Conservation (phyloP, 2,329 filamentous ascomycete species). For the Penicillium italicum region DNA sequence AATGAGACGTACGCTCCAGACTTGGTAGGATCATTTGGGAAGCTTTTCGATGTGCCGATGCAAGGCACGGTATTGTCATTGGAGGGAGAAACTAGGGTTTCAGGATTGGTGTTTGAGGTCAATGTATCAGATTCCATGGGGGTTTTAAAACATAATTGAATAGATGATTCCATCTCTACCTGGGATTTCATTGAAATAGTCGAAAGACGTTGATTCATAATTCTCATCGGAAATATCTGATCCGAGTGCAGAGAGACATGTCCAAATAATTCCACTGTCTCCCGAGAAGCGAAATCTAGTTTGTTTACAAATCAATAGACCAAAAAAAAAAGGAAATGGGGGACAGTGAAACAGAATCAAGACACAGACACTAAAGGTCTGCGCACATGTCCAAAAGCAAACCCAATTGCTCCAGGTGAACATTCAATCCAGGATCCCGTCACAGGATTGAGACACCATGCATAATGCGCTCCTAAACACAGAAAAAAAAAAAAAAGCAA, state of each 20-base stretch:
- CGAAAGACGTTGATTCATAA: slow-evolving; percentile 1
- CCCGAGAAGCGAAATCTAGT: slow-evolving; percentile 28
- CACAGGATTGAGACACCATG: slow-evolving; percentile 22
- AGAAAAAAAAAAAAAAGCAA: slow-evolving; percentile 14
- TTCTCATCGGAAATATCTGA: slow-evolving; percentile 3
- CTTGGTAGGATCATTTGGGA: neutral
- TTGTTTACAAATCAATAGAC: slow-evolving; percentile 23
- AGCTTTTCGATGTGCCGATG: neutral
- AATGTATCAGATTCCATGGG: neutral
- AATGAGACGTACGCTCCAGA: neutral
- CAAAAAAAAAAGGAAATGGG: slow-evolving; percentile 8
- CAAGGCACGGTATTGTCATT: slow-evolving; percentile 9
- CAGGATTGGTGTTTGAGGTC: neutral
- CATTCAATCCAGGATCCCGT: slow-evolving; percentile 23
- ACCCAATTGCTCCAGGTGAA: slow-evolving; percentile 23
- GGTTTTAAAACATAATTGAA: neutral
- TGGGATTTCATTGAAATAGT: neutral
- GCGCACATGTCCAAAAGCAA: slow-evolving; percentile 14
- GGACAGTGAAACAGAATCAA: slow-evolving; percentile 13
- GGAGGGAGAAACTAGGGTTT: slow-evolving; percentile 6
- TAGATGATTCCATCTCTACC: neutral
- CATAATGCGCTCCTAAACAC: slow-evolving; percentile 19
- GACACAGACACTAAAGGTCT: neutral
- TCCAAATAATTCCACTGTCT: slow-evolving; percentile 6
- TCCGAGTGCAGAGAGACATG: slow-evolving; percentile 2